phyloP scores from a whole-genome alignment of 2,329 filamentous ascomycete species.

The Fusarium sp. region DNA sequence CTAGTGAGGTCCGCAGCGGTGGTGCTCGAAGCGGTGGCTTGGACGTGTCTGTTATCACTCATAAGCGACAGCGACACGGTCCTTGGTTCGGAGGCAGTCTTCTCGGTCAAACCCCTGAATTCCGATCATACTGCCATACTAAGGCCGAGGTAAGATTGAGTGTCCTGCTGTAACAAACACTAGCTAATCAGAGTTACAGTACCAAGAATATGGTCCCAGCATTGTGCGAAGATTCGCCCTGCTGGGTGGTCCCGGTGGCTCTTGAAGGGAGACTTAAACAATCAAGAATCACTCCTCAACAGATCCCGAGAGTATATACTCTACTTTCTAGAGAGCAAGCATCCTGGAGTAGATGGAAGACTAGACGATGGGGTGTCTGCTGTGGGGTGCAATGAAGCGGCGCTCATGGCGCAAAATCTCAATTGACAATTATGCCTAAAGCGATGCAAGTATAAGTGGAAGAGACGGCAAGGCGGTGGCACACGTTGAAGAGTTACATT shows the following conservation, averaged over 20 bases:
- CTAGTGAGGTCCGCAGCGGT: conserved; percentile 90
- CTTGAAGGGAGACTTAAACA: conserved; percentile 57
- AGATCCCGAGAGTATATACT: conserved; percentile 11
- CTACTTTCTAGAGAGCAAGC: conserved; percentile 1
- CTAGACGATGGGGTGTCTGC: neutral
- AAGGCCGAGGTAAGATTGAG: conserved; percentile 72
- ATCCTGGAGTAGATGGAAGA: conserved; percentile 7
- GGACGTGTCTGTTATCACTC: conserved; percentile 96
- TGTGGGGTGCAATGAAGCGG: conserved; percentile 30
- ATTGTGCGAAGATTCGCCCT: conserved; percentile 96
- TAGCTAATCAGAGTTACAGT: conserved; percentile 60
- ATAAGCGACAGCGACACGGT: conserved; percentile 96
- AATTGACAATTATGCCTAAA: conserved; percentile 42
- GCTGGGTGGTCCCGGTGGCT: conserved; percentile 88
- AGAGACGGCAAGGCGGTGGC: conserved; percentile 26
- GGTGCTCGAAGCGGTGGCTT: conserved; percentile 93
- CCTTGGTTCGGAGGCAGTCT: conserved; percentile 99
- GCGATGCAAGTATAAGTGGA: conserved; percentile 34
- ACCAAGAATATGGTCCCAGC: conserved; percentile 94
- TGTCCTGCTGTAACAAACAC: neutral
- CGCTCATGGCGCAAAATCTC: conserved; percentile 39
- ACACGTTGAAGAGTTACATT: conserved; percentile 36
- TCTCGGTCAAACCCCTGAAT: conserved; percentile 96
- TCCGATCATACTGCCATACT: conserved; percentile 98
- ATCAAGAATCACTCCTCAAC: conserved; percentile 28